These are phyloP conservation scores for Pseudocercospora eumusae DNA, from an alignment of 2,329 filamentous ascomycete species.

Conservation along the genomic window DNA sequence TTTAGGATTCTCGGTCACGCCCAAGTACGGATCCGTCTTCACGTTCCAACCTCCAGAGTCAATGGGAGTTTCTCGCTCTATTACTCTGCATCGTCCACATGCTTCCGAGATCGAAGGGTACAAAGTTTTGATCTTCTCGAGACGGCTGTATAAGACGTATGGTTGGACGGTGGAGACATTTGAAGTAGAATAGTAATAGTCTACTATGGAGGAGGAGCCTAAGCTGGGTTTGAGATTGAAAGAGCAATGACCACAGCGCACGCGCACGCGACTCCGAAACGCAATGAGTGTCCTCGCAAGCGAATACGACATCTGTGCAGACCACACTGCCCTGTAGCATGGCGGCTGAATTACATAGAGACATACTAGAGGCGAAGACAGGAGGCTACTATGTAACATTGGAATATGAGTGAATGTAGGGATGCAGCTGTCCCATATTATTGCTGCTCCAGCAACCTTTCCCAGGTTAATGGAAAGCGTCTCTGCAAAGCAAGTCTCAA, in stretches of 20 bases:
- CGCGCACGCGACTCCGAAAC: no score
- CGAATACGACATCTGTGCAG: no score
- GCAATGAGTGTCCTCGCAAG: no score
- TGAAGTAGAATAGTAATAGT: constrained; percentile 15
- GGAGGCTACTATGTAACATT: background rate
- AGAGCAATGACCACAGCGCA: no score
- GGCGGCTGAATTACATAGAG: background rate
- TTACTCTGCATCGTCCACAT: constrained; percentile 27
- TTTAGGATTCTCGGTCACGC: constrained; percentile 25
- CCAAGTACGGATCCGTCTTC: constrained; percentile 22
- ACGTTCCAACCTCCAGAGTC: constrained; percentile 22
- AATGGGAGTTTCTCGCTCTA: constrained; percentile 10
- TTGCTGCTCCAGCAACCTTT: constrained; percentile 7
- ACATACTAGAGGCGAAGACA: background rate
- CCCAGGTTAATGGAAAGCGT: constrained; percentile 16
- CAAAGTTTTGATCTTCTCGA: constrained; percentile 17
- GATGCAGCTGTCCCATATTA: background rate
- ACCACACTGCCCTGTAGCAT: no score
- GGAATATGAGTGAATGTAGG: background rate
- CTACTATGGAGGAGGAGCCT: no score
- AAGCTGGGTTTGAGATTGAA: no score
- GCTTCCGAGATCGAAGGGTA: constrained; percentile 26
- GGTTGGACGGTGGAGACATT: constrained; percentile 23
- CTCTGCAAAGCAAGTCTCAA: constrained; percentile 9
- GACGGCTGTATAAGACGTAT: constrained; percentile 18